A percentile compares a stretch with the other conserved stretches of the same genome.
Conservation (phyloP, 495 filamentous ascomycete genomes). For the Xylaria castorea region DNA sequence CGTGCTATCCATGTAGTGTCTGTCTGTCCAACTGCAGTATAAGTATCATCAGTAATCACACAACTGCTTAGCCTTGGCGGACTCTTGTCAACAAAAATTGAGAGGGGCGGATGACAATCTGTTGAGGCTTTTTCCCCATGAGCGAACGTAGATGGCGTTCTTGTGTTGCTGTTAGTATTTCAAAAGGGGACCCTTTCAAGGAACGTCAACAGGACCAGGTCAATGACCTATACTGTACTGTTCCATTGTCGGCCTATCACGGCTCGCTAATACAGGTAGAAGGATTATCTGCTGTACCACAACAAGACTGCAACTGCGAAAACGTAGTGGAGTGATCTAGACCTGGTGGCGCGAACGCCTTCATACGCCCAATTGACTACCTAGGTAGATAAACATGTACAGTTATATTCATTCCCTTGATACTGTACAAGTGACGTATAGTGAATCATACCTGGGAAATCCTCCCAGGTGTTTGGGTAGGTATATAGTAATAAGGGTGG, state of each 20-base stretch:
- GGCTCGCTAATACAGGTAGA: neutral
- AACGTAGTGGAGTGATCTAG: constrained; percentile 3
- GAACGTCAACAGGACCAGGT: neutral
- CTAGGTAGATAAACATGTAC: neutral
- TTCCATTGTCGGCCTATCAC: neutral
- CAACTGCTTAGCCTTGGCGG: constrained; percentile 13
- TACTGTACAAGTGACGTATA: constrained; percentile 11
- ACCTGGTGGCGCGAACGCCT: neutral
- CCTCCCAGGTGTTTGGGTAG: constrained; percentile 16
- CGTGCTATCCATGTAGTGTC: constrained; percentile 6
- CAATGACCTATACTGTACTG: neutral
- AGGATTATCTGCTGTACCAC: neutral
- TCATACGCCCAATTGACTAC: constrained; percentile 1
- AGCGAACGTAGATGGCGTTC: constrained; percentile 17
- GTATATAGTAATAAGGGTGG: constrained; percentile 6
- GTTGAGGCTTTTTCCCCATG: constrained; percentile 23
- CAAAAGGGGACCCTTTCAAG: neutral
- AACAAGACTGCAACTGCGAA: neutral
- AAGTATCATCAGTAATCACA: constrained; percentile 7
- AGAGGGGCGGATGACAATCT: neutral
- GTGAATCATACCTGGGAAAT: neutral
- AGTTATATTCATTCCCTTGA: neutral
- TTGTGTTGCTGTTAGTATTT: neutral
- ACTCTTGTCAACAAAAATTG: constrained; percentile 12
- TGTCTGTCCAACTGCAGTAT: constrained; percentile 16